Evolutionary conservation across 1,284 basidiomycete species (phyloP).

Genomic region (Volvariella volvacea): DNA sequence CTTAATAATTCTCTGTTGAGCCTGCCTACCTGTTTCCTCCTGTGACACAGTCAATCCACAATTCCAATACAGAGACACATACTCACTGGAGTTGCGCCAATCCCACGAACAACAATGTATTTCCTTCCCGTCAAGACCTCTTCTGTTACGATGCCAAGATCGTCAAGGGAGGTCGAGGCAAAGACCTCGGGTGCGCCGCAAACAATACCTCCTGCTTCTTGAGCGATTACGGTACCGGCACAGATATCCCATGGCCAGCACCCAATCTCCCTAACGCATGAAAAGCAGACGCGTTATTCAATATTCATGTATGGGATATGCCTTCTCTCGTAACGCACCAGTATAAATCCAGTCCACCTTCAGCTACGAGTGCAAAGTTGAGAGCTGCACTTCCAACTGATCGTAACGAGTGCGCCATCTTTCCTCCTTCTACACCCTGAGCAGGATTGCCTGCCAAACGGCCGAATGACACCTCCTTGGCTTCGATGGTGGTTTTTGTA

Average conservation of each 20-base stretch:
- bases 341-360: constrained; percentile 79
- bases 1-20: constrained; percentile 74
- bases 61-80: constrained; percentile 1
- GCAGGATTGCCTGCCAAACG: constrained; percentile 73
- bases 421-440: constrained; percentile 60
- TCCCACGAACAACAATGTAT: constrained; percentile 74
- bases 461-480: constrained; percentile 69
- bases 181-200: constrained; percentile 59
- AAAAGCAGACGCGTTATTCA: neutral
- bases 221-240: constrained; percentile 88
- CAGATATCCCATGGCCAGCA: constrained; percentile 94
- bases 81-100: constrained; percentile 52
- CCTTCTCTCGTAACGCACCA: constrained; percentile 43
- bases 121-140: constrained; percentile 79
- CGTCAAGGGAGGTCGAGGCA: constrained; percentile 27
- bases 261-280: constrained; percentile 73
- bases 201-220: constrained; percentile 81
- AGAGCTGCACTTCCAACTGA: constrained; percentile 83
- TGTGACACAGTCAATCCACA: constrained; percentile 17
- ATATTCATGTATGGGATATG: neutral
- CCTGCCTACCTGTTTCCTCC: constrained; percentile 60
- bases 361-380: constrained; percentile 79
- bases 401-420: constrained; percentile 85
- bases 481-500: constrained; percentile 43
- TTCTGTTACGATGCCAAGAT: constrained; percentile 55